phyloP scores from a whole-genome alignment of 2,329 filamentous ascomycete genomes.

The Cercospora sp. region DNA sequence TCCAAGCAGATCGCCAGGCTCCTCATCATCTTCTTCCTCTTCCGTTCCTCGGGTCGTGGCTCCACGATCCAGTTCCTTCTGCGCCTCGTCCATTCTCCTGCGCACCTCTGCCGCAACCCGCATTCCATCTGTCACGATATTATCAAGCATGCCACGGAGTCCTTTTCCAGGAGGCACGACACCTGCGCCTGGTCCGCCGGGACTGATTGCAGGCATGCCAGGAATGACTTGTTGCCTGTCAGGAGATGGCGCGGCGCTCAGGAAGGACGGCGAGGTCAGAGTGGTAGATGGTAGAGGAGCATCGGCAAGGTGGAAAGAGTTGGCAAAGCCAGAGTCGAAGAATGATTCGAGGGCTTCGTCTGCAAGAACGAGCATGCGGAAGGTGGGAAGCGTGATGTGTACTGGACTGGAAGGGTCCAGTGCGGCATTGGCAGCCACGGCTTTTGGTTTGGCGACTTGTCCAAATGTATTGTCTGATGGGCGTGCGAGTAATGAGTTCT shows the following conservation, averaged over 20 bases:
- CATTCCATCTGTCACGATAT: conserved; percentile 97
- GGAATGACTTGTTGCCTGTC: conserved; percentile 3
- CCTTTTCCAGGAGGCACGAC: conserved; percentile 69
- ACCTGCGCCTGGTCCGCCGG: conserved; percentile 45
- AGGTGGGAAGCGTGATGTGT: conserved; percentile 93
- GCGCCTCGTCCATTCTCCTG: conserved; percentile 91
- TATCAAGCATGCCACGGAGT: conserved; percentile 88
- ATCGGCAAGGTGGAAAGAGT: conserved; percentile 85
- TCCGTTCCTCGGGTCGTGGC: conserved; percentile 56
- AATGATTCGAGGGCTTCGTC: conserved; percentile 96
- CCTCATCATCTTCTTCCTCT: conserved; percentile 67
- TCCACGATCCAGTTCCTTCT: conserved; percentile 84
- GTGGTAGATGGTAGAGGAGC: conserved; percentile 51
- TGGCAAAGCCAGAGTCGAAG: conserved; percentile 92
- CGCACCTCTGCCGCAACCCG: conserved; percentile 90
- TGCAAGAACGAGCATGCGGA: conserved; percentile 96
- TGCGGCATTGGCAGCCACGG: conserved; percentile 80
- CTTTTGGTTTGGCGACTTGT: conserved; percentile 52
- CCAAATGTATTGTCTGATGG: conserved; percentile 37
- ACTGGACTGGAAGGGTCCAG: conserved; percentile 90
- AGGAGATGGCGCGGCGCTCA: conserved; percentile 62
- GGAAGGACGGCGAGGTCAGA: conserved; percentile 61
- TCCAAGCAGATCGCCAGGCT: conserved; percentile 56
- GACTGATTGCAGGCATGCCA: conserved; percentile 29
- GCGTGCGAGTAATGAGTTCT: conserved; percentile 32